Evolutionary conservation across 805 yeast genomes (phyloP).

Genomic region (Komagataella ulmi): DNA sequence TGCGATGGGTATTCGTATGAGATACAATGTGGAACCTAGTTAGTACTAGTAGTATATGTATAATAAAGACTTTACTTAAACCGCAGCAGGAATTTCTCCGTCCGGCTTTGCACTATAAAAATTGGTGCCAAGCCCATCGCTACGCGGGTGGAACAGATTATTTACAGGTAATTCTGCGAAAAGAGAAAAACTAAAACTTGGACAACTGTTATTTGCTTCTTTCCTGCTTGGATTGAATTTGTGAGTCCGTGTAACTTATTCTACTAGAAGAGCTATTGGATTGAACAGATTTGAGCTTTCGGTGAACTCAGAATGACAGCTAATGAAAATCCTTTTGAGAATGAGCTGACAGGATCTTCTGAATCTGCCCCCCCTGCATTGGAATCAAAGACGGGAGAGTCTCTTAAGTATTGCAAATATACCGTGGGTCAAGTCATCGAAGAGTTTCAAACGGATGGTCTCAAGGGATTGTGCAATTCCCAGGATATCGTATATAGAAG

Average conservation of each 20-base stretch:
- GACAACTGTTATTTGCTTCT: background rate
- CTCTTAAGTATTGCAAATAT: slow-evolving; percentile 35
- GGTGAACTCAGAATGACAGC: background rate
- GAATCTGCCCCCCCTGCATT: background rate
- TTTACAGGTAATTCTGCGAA: background rate
- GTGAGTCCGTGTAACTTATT: background rate
- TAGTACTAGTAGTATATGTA: slow-evolving; percentile 4
- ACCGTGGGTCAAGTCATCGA: slow-evolving; percentile 52
- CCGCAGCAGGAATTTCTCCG: background rate
- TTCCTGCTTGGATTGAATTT: background rate
- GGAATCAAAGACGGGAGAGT: background rate
- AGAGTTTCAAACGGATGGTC: slow-evolving; percentile 48
- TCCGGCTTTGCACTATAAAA: background rate
- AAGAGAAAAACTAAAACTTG: background rate
- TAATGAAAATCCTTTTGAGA: slow-evolving; percentile 2
- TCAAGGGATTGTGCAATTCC: slow-evolving; percentile 46
- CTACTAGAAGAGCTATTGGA: background rate
- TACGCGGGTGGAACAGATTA: background rate
- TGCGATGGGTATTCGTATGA: slow-evolving; percentile 95
- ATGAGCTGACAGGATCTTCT: background rate
- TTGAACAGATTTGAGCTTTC: background rate
- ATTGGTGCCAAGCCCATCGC: background rate
- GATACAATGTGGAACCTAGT: slow-evolving; percentile 70
- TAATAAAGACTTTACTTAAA: background rate
- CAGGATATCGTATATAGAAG: slow-evolving; percentile 68